phyloP scores from a whole-genome alignment of 768 basidiomycete species.

The Paxillus ammoniavirescens region DNA sequence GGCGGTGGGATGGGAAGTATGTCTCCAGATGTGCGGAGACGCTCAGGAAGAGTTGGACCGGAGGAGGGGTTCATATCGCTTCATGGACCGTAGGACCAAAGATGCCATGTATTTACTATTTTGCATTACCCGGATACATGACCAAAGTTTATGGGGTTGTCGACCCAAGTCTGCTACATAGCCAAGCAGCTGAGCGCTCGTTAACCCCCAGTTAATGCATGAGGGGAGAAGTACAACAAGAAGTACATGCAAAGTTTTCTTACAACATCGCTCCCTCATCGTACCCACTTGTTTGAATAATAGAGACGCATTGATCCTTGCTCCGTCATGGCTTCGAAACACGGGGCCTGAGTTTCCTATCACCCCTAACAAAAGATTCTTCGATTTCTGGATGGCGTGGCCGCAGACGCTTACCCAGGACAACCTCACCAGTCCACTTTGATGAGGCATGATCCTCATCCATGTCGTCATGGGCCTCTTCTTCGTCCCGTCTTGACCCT shows the following conservation, averaged over 20 bases:
- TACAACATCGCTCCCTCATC: not conserved
- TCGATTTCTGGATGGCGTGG: constrained; percentile 9
- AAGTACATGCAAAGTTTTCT: not conserved
- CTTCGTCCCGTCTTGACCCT: not conserved
- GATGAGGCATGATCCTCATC: not conserved
- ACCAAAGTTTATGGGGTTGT: not conserved
- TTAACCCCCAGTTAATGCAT: no score
- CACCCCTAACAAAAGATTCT: constrained; percentile 2
- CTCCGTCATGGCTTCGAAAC: constrained; percentile 1
- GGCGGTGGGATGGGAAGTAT: constrained; percentile 35
- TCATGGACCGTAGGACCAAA: constrained; percentile 22
- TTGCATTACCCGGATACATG: not conserved
- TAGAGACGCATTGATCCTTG: not conserved
- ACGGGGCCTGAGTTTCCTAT: constrained; percentile 17
- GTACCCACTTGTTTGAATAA: not conserved
- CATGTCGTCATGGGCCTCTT: not conserved
- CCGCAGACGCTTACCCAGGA: constrained; percentile 18
- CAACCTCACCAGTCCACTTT: not conserved
- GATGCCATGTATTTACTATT: constrained; percentile 8
- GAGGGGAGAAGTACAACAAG: not conserved
- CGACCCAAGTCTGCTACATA: no score
- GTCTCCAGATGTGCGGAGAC: constrained; percentile 34
- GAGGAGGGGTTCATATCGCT: constrained; percentile 34
- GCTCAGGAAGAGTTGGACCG: constrained; percentile 28
- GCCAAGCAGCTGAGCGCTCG: no score